A percentile compares a stretch with the other conserved stretches of the same genome.
Conservation (phyloP, 345 rosid genomes). For the Eucalyptus leucophloia region DNA sequence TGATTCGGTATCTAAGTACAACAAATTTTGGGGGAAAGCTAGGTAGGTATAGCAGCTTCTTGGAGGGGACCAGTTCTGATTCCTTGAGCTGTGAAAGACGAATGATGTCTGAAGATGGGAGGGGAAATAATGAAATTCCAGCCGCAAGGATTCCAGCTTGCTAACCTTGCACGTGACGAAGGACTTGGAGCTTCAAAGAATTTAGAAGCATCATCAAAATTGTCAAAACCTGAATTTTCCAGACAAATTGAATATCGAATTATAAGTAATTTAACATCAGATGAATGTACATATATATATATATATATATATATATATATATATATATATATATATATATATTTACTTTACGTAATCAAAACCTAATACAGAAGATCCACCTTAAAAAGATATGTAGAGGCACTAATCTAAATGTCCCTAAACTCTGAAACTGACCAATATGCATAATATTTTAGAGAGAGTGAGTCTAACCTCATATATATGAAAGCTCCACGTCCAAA, state of each 20-base stretch:
- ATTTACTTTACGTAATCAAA: no score
- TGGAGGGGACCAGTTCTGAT: not conserved
- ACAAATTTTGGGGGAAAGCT: not conserved
- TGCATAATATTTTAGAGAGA: no score
- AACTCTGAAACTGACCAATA: no score
- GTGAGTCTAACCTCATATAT: no score
- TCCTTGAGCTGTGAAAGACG: not conserved
- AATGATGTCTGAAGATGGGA: not conserved
- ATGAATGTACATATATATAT: rapidly evolving
- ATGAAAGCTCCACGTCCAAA: no score
- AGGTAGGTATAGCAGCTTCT: not conserved
- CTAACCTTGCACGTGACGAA: not conserved
- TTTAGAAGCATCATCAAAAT: not conserved
- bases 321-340: rapidly evolving
- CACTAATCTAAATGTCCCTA: no score
- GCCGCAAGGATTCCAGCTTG: not conserved
- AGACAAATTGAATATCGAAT: not conserved
- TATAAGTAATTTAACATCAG: no score
- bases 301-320: rapidly evolving
- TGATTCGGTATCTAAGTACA: not conserved
- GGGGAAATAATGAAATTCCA: not conserved
- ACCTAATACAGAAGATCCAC: not conserved
- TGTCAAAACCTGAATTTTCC: not conserved
- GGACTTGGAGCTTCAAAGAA: not conserved
- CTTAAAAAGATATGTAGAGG: not conserved